phyloP scores from a whole-genome alignment of 176 grass and related monocot species.

The Hyparrhenia diplandra region DNA sequence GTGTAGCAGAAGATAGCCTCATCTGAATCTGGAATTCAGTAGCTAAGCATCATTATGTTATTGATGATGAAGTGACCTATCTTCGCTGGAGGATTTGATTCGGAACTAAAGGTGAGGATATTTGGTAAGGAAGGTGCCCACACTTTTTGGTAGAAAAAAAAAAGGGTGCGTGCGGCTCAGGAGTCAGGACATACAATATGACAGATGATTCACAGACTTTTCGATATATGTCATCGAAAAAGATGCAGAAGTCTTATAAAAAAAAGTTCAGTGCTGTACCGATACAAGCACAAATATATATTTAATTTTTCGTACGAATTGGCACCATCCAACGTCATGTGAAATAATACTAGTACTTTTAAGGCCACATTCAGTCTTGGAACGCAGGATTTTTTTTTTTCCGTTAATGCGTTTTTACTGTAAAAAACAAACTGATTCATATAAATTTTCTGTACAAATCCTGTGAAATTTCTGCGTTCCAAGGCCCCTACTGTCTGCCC shows the following conservation, averaged over 20 bases:
- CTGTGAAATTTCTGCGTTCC: too few species aligned
- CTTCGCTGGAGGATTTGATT: background rate
- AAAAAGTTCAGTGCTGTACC: background rate
- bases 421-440: too few species aligned
- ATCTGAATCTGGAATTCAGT: background rate
- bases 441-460: too few species aligned
- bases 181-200: background rate
- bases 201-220: background rate
- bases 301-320: background rate
- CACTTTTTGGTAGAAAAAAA: background rate
- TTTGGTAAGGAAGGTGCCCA: conserved; percentile 8
- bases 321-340: background rate
- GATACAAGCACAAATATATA: background rate
- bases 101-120: background rate
- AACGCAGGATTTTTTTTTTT: too few species aligned
- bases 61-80: conserved; percentile 1
- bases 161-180: background rate
- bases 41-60: background rate
- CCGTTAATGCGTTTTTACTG: too few species aligned
- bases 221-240: background rate
- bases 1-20: background rate
- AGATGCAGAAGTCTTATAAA: background rate
- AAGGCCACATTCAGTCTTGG: too few species aligned
- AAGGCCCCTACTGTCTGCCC: too few species aligned
- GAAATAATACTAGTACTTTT: background rate